Evolutionary conservation across 75 land plant genomes (phyloP).

Genomic region (Cupressus sempervirens): DNA sequence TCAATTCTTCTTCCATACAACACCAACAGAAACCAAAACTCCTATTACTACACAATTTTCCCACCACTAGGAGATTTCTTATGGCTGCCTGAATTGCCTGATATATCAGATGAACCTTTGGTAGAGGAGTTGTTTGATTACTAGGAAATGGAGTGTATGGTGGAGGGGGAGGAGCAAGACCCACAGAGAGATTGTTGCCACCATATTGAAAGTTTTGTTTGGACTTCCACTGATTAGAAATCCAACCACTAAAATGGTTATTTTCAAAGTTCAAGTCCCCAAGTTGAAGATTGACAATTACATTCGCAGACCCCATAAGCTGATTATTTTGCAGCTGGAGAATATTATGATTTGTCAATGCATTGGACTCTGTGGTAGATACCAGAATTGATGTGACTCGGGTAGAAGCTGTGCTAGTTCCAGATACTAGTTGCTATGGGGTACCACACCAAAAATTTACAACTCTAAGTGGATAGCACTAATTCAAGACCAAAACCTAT

Average conservation of each 20-base stretch:
- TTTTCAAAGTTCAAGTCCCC: constrained; percentile 69
- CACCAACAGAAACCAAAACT: constrained; percentile 41
- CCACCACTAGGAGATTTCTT: constrained; percentile 54
- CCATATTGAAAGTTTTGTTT: constrained; percentile 50
- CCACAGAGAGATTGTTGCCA: constrained; percentile 25
- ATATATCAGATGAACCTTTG: constrained; percentile 13
- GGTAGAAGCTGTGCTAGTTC: too few species aligned
- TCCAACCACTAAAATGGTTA: constrained; percentile 88
- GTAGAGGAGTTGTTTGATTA: background rate
- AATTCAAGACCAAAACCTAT: too few species aligned
- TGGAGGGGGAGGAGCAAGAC: constrained; percentile 46
- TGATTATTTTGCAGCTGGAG: constrained; percentile 78
- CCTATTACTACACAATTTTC: constrained; percentile 61
- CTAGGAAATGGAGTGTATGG: constrained; percentile 19
- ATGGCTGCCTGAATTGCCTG: constrained; percentile 19
- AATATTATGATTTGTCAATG: constrained; percentile 44
- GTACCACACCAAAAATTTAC: too few species aligned
- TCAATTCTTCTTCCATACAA: constrained; percentile 31
- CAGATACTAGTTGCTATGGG: too few species aligned
- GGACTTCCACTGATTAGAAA: constrained; percentile 55
- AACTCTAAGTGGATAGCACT: too few species aligned
- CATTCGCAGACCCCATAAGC: constrained; percentile 66
- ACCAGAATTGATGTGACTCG: too few species aligned
- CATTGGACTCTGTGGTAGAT: constrained; percentile 62
- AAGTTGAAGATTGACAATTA: constrained; percentile 64